phyloP scores from a whole-genome alignment of 148 eudicot species.

The Chenopodium quinoa region DNA sequence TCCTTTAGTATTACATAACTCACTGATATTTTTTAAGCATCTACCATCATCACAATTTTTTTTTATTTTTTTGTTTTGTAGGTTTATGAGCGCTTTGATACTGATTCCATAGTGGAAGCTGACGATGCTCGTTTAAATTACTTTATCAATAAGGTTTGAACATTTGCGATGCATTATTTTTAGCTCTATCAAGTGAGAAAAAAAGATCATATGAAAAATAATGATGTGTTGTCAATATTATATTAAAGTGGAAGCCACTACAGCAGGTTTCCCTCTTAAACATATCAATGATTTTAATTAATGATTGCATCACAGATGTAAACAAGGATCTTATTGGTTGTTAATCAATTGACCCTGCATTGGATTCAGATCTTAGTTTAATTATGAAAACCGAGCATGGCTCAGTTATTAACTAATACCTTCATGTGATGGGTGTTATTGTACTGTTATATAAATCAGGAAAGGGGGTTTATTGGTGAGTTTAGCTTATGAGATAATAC shows the following conservation, averaged over 20 bases:
- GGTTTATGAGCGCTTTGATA: conserved; percentile 85
- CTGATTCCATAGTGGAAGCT: conserved; percentile 57
- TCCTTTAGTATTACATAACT: not conserved
- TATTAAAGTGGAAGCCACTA: too few relatives aligned
- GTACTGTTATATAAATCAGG: too few relatives aligned
- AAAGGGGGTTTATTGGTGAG: too few relatives aligned
- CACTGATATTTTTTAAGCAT: not conserved
- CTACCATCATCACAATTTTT: not conserved
- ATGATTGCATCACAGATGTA: too few relatives aligned
- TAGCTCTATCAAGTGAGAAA: not conserved
- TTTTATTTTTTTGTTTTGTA: conserved; percentile 28
- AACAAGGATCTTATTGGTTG: too few relatives aligned
- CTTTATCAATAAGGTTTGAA: conserved; percentile 65
- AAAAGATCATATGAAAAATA: too few relatives aligned
- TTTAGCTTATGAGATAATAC: not conserved
- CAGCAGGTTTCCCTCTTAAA: not conserved
- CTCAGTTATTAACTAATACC: too few relatives aligned
- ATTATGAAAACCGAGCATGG: too few relatives aligned
- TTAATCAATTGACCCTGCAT: too few relatives aligned
- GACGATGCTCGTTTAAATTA: conserved; percentile 85
- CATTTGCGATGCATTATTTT: not conserved
- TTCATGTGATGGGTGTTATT: too few relatives aligned
- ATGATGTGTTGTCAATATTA: not conserved
- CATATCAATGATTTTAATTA: too few relatives aligned
- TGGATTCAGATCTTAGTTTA: too few relatives aligned